Evolutionary conservation across 768 basidiomycete species (phyloP), one percentile per base, ranked within the genome.

Genomic region (Rhodosporidiobolus odoratus): DNA sequence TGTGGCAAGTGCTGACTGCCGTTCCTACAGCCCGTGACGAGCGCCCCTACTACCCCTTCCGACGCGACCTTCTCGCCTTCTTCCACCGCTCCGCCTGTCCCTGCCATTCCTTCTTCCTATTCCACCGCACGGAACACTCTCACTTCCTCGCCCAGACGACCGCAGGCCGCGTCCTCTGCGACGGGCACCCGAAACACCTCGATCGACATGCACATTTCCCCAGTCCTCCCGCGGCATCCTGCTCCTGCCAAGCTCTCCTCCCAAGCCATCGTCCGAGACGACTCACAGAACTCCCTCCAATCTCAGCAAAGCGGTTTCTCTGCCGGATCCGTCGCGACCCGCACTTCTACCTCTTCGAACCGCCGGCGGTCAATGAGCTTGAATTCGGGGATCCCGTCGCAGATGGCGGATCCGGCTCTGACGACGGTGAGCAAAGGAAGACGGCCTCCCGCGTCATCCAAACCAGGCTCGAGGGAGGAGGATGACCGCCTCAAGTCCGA

Each of bases 401-500:
- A 3, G 3, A 6, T 34, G 3, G 9, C 52, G 30, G 52, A 54
- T 19, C 52, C 52, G 27, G 30, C 30, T 9, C 30, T 17, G 30
- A 32, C 52, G 30, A 34, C 52, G 2, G 30, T 32, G 7, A 3
- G 30, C 3, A 9, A 19, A 15, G 52, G 19, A 19, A 32, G 27
- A 4, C 52, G n/a, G 9, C 27, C 52, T 3, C 12, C 30, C 30
- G 52, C 52, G 5, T 12, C 52, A 3, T 12, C 52, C 6, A 4
- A 2, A 15, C 2, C 34, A 4, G 27, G 4, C 4, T n/a, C n/a
- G n/a, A n/a, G n/a, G n/a, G 48, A 25, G 15, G 73, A 71, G 57
- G 66, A 62, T 7, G 70, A 71, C 32, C 48, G 37, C 27, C 52
- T 74, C 2, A 32, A 45, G 13, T n/a, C 23, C 16, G 74, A 75